Conservation (phyloP, 768 basidiomycete genomes). For the Boletus vermiculosoides region DNA sequence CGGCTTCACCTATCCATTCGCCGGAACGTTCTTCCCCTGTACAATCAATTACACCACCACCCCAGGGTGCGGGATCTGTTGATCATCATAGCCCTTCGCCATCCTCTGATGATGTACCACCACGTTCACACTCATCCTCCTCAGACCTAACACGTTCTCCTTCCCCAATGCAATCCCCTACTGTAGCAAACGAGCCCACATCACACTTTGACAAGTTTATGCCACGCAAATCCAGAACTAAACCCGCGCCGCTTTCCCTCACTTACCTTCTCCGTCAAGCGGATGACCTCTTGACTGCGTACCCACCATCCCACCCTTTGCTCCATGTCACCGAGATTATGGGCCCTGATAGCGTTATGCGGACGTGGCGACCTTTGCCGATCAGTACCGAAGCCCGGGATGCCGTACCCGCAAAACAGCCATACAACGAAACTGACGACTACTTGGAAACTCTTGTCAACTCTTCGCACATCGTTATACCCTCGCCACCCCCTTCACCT, state of each 20-base stretch:
- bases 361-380: slow-evolving; percentile 56
- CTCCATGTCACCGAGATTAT: slow-evolving; percentile 59
- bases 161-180: not conserved
- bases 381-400: slow-evolving; percentile 16
- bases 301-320: slow-evolving; percentile 58
- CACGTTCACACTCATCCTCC: slow-evolving; percentile 8
- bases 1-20: slow-evolving; percentile 10
- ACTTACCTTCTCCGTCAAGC: slow-evolving; percentile 53
- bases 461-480: slow-evolving; percentile 25
- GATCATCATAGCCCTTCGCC: not conserved
- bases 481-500: slow-evolving; percentile 28
- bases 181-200: not conserved
- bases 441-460: slow-evolving; percentile 26
- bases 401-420: slow-evolving; percentile 24
- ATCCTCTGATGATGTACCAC: not conserved
- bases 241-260: slow-evolving; percentile 38
- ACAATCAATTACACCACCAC: not conserved
- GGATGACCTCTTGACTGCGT: slow-evolving; percentile 55
- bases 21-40: not conserved
- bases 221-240: slow-evolving; percentile 12
- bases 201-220: slow-evolving; percentile 1
- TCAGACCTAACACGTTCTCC: not conserved
- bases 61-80: not conserved
- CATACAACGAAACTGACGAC: slow-evolving; percentile 25
- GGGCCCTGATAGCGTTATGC: slow-evolving; percentile 75